Evolutionary conservation across 768 basidiomycete species (phyloP), one percentile per base, ranked within the genome.

Genomic region (Tricholoma sp.): DNA sequence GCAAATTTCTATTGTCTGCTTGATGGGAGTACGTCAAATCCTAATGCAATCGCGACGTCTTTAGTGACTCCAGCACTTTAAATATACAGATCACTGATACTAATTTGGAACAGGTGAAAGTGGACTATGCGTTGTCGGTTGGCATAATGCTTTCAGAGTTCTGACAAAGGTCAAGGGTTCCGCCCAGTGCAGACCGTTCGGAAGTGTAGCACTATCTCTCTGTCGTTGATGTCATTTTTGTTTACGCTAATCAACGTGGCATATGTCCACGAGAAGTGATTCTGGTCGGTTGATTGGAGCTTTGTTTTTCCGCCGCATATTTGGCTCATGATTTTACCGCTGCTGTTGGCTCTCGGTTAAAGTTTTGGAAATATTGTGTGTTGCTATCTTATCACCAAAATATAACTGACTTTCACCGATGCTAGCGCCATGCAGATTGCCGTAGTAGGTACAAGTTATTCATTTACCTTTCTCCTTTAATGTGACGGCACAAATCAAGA

Each of bases 1-100:
- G 70, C 69, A 16, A 83, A 84, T 64, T 87, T 88, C 65, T 70
- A 66, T 32, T 62, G 84, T 58, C 76, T 79, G 0, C 88, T 87
- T 54, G 73, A 77, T 6, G 84, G 83, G 12, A 83, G 78, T 1
- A 72, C 74, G 31, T 63, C 63, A 47, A 73, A 65, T 55, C 71
- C 75, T 37, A 80, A 83, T 58, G 79, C 79, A 12, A 63, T 72
- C 4, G 69, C 74, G 14, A 71, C 67, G 10, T 72, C 71, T 8
- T 66, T 73, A 49, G 73, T 72, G 46, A 55, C 64, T n/a, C n/a
- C 49, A 10, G 10, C 14, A 10, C 10, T 50, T 34, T 54, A 24
- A 7, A 9, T 16, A 31, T 34, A 29, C 52, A 50, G 6, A 46
- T 22, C 45, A 11, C 3, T 27, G 24, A 46, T 54, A 43, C 47